Percentiles rank a stretch among this genome's conserved stretches.
Conservation (phyloP, 306 rosid genomes). For the Castanea crenata region DNA sequence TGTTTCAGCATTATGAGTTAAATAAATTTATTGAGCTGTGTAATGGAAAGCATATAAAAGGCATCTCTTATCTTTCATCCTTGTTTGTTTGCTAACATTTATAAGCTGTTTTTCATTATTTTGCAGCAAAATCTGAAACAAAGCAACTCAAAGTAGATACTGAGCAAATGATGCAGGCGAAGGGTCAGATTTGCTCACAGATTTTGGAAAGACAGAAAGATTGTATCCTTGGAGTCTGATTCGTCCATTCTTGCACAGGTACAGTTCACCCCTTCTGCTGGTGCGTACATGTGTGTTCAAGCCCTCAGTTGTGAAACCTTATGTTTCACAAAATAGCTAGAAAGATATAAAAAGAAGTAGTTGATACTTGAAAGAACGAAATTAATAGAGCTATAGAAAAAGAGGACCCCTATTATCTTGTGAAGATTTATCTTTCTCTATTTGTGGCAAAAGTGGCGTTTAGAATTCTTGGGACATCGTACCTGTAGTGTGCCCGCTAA, state of each 20-base stretch:
- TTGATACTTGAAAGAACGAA: not conserved
- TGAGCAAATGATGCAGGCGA: slow-evolving; percentile 46
- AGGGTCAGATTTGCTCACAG: too few species aligned
- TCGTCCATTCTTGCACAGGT: too few species aligned
- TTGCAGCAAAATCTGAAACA: slow-evolving; percentile 59
- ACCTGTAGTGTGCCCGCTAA: not conserved
- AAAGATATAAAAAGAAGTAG: not conserved
- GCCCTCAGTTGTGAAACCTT: too few species aligned
- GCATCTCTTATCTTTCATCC: not conserved
- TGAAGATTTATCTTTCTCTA: not conserved
- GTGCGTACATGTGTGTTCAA: too few species aligned
- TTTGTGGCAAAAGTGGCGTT: not conserved
- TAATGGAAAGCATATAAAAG: too few species aligned
- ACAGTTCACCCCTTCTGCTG: too few species aligned
- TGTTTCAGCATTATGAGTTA: not conserved
- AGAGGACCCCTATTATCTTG: not conserved
- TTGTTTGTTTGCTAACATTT: not conserved
- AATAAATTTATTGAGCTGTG: not conserved
- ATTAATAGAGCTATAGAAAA: not conserved
- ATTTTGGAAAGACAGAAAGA: slow-evolving; percentile 53
- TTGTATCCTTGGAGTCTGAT: too few species aligned
- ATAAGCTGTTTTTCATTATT: not conserved
- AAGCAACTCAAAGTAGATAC: slow-evolving; percentile 44
- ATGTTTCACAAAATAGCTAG: too few species aligned
- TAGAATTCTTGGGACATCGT: not conserved